phyloP scores from a whole-genome alignment of 176 grass and related monocot species.

The Typha latifolia region DNA sequence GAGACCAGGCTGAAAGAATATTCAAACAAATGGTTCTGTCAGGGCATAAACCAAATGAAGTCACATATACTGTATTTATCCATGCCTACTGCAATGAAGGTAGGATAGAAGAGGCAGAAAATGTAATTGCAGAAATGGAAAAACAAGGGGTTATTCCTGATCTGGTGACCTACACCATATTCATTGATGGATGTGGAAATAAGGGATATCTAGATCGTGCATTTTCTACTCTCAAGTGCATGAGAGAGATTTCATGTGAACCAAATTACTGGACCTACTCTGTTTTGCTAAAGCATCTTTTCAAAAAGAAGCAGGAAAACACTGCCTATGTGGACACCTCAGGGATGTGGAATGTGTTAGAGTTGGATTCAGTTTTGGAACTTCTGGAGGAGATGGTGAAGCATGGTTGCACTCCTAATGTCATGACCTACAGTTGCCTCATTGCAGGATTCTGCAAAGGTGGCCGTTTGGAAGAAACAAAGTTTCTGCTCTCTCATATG shows the following conservation, averaged over 20 bases:
- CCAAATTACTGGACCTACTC: slow-evolving; percentile 56
- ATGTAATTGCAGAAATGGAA: slow-evolving; percentile 60
- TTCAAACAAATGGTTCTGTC: slow-evolving; percentile 49
- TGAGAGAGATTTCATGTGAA: slow-evolving; percentile 51
- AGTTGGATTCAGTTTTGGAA: slow-evolving; percentile 39
- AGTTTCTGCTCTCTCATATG: slow-evolving; percentile 56
- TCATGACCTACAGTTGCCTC: slow-evolving; percentile 46
- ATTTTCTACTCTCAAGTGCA: slow-evolving; percentile 50
- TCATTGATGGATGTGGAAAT: slow-evolving; percentile 60
- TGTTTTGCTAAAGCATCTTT: slow-evolving; percentile 61
- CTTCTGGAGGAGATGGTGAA: slow-evolving; percentile 60
- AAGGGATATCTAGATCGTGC: slow-evolving; percentile 50
- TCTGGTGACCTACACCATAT: slow-evolving; percentile 51
- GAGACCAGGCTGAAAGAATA: slow-evolving; percentile 53
- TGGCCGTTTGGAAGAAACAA: slow-evolving; percentile 47
- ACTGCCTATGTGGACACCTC: slow-evolving; percentile 31
- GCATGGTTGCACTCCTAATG: slow-evolving; percentile 38
- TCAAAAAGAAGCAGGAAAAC: slow-evolving; percentile 34
- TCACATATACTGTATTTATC: slow-evolving; percentile 72
- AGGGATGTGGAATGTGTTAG: slow-evolving; percentile 50
- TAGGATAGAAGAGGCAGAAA: slow-evolving; percentile 48
- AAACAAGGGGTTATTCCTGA: slow-evolving; percentile 52
- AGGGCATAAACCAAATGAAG: slow-evolving; percentile 50
- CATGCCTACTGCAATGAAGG: slow-evolving; percentile 55
- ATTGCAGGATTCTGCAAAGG: slow-evolving; percentile 66